These are phyloP conservation scores for Yamadazyma olivae DNA, from an alignment of 805 yeast genomes.

Conservation along the genomic window DNA sequence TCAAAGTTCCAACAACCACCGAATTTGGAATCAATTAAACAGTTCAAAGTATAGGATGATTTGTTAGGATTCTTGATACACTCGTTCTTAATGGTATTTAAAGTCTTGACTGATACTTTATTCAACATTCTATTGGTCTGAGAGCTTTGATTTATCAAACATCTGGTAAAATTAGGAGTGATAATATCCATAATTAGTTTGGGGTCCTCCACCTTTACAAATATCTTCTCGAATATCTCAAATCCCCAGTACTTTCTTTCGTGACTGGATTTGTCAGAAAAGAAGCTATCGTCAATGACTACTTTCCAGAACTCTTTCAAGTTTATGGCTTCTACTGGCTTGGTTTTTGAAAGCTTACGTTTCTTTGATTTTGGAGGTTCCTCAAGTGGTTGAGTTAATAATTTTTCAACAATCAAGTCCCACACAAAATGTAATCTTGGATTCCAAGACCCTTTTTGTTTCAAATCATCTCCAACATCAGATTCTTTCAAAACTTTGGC, in stretches of 20 bases:
- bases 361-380: conserved; percentile 19
- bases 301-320: conserved; percentile 72
- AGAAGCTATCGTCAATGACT: conserved; percentile 77
- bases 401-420: conserved; percentile 53
- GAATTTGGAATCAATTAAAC: conserved; percentile 26
- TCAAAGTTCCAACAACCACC: conserved; percentile 72
- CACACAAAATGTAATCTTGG: conserved; percentile 77
- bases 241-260: conserved; percentile 89
- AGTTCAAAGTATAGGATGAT: conserved; percentile 29
- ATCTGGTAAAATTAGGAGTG: conserved; percentile 66
- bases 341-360: conserved; percentile 20
- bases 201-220: conserved; percentile 20
- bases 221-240: conserved; percentile 57
- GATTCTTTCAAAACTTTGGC: conserved; percentile 64
- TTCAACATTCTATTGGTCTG: conserved; percentile 63
- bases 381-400: conserved; percentile 21
- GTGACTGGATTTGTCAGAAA: conserved; percentile 71
- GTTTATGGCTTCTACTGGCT: conserved; percentile 22
- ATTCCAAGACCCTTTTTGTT: conserved; percentile 66
- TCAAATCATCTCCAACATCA: conserved; percentile 31
- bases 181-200: conserved; percentile 32
- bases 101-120: conserved; percentile 57
- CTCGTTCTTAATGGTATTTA: conserved; percentile 41
- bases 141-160: conserved; percentile 72
- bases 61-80: conserved; percentile 35